These are phyloP conservation scores for Friedmanniomyces simplex DNA, from an alignment of 495 filamentous ascomycete genomes.

Conservation along the genomic window DNA sequence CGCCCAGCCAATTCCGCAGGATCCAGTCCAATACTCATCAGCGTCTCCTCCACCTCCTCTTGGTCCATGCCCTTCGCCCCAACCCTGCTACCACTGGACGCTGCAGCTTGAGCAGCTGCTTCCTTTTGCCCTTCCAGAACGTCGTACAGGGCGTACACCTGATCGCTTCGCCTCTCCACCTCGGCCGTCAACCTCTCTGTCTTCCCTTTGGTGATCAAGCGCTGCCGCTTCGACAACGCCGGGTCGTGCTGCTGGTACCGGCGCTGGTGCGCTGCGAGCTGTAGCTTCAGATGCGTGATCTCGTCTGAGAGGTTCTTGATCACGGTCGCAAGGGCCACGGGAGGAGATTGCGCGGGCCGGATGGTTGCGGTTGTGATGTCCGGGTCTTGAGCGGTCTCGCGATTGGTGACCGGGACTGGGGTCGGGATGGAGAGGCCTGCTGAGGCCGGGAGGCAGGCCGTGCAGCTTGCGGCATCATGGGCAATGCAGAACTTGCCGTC, in stretches of 20 bases:
- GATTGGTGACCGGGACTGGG: conserved; percentile 62
- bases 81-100: neutral
- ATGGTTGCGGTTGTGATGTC: conserved; percentile 64
- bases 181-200: conserved; percentile 54
- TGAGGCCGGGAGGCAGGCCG: conserved; percentile 37
- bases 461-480: conserved; percentile 22
- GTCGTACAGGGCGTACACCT: conserved; percentile 82
- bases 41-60: conserved; percentile 19
- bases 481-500: conserved; percentile 23
- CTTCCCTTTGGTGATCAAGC: conserved; percentile 52
- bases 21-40: conserved; percentile 20
- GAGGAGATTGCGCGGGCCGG: conserved; percentile 64
- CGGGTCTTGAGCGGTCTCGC: conserved; percentile 38
- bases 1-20: conserved; percentile 1
- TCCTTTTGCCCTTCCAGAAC: conserved; percentile 74
- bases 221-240: conserved; percentile 54
- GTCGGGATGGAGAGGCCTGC: conserved; percentile 46
- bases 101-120: conserved; percentile 22
- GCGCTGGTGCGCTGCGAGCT: conserved; percentile 46
- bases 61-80: conserved; percentile 21
- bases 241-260: conserved; percentile 60
- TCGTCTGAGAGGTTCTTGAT: conserved; percentile 77
- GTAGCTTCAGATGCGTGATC: conserved; percentile 64
- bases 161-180: conserved; percentile 71
- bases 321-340: conserved; percentile 65